Evolutionary conservation across 306 rosid species (phyloP), one percentile per base, ranked within the genome.

Genomic region (Vigna unguiculata): DNA sequence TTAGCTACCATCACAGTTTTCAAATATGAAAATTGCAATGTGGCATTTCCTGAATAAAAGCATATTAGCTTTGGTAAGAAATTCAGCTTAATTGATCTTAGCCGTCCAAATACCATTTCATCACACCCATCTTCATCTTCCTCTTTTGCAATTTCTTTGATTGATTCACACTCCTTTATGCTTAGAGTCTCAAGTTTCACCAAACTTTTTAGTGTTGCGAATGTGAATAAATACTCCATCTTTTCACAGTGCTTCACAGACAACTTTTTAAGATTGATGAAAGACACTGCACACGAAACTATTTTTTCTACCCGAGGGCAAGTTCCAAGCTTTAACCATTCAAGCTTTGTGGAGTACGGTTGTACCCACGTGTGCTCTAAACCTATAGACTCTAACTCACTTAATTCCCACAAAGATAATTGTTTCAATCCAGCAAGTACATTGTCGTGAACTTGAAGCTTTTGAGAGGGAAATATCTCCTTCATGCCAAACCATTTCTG

Each of bases 171-270:
- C 4, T 32, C 0, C 1, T 4, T 0, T 5, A 32, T 5, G 7
- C 0, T 0, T 5, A 32, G 7, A 1, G 0, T 32, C 1, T 1
- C 1, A 19, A 82, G 78, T 14, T 13, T 52, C 45, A 3, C 55
- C 69, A 82, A 64, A 38, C 75, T 77, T 64, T 16, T 77, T 9
- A 75, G 79, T 7, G 57, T 71, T 11, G 69, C 64, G 7, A 2
- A 32, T 8, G 70, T n/a, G 48, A 82, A 57, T 41, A 82, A 36
- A 38, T 11, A 76, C 15, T 64, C 40, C 74, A 61, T 17, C 30
- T 10, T 17, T 4, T 0, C 0, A 5, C 69, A 63, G n/a, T 0
- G 0, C 0, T 0, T 0, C 28, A 63, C 28, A 0, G 0, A 0
- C 48, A 4, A 9, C n/a, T 19, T 0, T 10, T 63, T 63, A 0